Base-by-base conservation (phyloP, 208 protist species). In the Strigomonas culicis region DNA sequence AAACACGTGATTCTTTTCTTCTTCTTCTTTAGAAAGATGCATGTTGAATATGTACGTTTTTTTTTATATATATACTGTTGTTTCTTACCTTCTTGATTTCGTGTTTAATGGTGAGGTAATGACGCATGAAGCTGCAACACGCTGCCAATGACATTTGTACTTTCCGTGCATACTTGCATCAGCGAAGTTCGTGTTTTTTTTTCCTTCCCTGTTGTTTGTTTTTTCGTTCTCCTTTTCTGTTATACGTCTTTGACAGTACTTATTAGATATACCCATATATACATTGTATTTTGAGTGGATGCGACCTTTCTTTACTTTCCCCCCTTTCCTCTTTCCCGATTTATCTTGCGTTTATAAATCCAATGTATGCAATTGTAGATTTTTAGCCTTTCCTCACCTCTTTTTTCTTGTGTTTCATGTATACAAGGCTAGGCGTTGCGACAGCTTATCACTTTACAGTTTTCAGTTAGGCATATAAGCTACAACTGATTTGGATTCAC, bases 181-280 rank as follows among this genome's bases (percentile, higher is more conserved):
- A 39, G 34, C 34, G 34, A 13, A 4, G 7, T 13, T 39, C 34
- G 10, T 39, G 19, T 55, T 62, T 69, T 43, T 67, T 58, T 17
- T 15, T 58, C 15, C n/a, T n/a, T 25, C n/a, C 44, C 19, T 47
- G n/a, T 46, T 1, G 7, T 46, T 51, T 51, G 22, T 43, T 28
- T 47, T 24, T 46, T 1, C 17, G 28, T 51, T 51, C 25, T 43
- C 19, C 28, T 44, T 46, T 43, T 24, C 36, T 43, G 10, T 11
- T 59, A 28, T 15, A 21, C 4, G 15, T 59, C 19, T 10, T 43
- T 44, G 2, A 43, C 4, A 10, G 34, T 39, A 39, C 34, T 4
- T 39, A 39, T 10, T 57, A 64, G 32, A 66, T 36, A 44, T 53
- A 59, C n/a, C 52, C 21, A 60, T 60, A 62, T 52, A n/a, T 36